Percentiles rank a stretch among this genome's conserved stretches.
phyloP scores from a whole-genome alignment of 371 early-diverging fungal species.

The Dichotomocladium elegans region DNA sequence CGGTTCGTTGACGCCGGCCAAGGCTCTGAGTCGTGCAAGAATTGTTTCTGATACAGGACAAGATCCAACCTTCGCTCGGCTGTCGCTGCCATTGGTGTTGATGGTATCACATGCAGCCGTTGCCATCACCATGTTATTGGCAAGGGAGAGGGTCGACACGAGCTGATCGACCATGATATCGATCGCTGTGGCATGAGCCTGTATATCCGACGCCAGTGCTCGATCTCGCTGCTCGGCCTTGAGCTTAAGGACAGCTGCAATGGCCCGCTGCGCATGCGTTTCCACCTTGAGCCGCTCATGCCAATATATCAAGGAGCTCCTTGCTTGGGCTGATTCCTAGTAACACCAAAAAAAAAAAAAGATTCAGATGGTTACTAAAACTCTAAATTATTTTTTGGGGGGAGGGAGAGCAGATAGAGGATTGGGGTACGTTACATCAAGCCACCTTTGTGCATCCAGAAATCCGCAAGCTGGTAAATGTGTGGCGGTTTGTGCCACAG shows the following conservation, averaged over 20 bases:
- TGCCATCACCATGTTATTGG: too few species aligned
- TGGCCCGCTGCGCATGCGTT: constrained; percentile 7
- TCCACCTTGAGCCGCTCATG: constrained; percentile 3
- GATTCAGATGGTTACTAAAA: background rate
- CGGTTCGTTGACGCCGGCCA: too few species aligned
- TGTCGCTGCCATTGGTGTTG: too few species aligned
- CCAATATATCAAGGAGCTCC: background rate
- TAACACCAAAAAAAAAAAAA: background rate
- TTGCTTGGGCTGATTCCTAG: background rate
- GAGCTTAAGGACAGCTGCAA: constrained; percentile 9
- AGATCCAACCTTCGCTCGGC: too few species aligned
- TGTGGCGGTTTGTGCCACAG: constrained; percentile 4
- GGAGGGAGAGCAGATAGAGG: background rate
- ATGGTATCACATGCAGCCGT: constrained; percentile 1
- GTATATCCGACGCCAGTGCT: background rate
- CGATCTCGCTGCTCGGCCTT: background rate
- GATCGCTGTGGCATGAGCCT: background rate
- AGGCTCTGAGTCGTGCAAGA: too few species aligned
- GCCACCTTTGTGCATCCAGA: constrained; percentile 2
- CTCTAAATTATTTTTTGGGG: background rate
- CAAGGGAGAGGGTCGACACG: constrained; percentile 1
- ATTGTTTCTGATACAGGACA: too few species aligned
- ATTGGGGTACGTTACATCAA: background rate
- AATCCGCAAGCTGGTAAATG: constrained; percentile 5
- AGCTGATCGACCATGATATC: constrained; percentile 8